Percentiles rank a stretch among this genome's conserved stretches.
Evolutionary conservation across 495 filamentous ascomycete genomes (phyloP).

Genomic region (Rhypophila decipiens): DNA sequence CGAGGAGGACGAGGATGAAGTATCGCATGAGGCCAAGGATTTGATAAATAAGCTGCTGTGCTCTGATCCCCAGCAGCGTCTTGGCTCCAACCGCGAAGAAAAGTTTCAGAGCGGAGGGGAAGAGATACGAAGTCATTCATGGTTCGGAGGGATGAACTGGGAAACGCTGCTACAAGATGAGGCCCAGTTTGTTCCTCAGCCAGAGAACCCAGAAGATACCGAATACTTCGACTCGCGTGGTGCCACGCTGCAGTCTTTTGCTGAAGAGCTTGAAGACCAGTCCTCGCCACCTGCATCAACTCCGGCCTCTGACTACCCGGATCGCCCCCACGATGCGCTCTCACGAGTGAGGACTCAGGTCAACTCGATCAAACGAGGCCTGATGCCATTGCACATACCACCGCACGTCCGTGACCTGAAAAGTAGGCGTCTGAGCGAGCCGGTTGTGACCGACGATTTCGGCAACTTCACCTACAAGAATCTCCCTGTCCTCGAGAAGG

Average conservation of each 20-base stretch:
- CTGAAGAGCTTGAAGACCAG: constrained; percentile 91
- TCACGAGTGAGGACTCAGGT: constrained; percentile 84
- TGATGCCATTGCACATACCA: constrained; percentile 94
- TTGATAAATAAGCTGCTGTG: constrained; percentile 87
- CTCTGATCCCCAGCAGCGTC: constrained; percentile 66
- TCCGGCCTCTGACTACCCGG: constrained; percentile 62
- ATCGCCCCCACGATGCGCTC: constrained; percentile 90
- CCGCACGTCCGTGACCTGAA: constrained; percentile 89
- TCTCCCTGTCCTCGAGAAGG: constrained; percentile 90
- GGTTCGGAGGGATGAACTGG: constrained; percentile 88
- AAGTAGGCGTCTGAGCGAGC: constrained; percentile 83
- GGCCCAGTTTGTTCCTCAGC: constrained; percentile 87
- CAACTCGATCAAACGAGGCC: constrained; percentile 68
- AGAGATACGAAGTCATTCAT: constrained; percentile 81
- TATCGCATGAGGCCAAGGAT: constrained; percentile 83
- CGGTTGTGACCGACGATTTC: constrained; percentile 83
- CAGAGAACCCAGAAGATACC: constrained; percentile 92
- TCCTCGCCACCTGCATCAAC: constrained; percentile 59
- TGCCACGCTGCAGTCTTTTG: constrained; percentile 81
- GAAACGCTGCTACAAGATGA: constrained; percentile 84
- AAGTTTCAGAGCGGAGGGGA: constrained; percentile 75
- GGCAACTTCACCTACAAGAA: constrained; percentile 97
- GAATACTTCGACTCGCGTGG: constrained; percentile 95
- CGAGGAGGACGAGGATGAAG: constrained; percentile 58
- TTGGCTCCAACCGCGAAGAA: constrained; percentile 78